Evolutionary conservation across 2,329 filamentous ascomycete species (phyloP).

Genomic region (Fusarium caatingaense): DNA sequence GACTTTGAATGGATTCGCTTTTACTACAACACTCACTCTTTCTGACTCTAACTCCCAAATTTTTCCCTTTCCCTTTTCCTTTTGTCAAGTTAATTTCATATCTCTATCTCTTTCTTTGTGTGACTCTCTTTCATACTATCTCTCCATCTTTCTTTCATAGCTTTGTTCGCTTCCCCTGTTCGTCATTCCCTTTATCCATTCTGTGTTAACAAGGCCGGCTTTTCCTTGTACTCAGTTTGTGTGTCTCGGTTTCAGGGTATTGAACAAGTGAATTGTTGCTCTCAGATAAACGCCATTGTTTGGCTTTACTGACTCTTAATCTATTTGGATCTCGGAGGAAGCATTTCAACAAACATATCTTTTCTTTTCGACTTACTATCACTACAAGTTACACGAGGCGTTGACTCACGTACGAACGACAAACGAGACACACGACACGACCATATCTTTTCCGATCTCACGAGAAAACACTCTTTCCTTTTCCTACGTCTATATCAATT

Average conservation of each 20-base stretch:
- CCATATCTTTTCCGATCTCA: slow-evolving; percentile 16
- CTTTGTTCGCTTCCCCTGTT: slow-evolving; percentile 22
- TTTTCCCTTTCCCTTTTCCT: slow-evolving; percentile 26
- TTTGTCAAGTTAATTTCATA: slow-evolving; percentile 25
- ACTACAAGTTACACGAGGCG: slow-evolving; percentile 18
- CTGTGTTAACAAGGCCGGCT: slow-evolving; percentile 20
- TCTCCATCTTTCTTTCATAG: slow-evolving; percentile 26
- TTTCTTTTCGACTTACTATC: slow-evolving; percentile 10
- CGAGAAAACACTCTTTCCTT: slow-evolving; percentile 10
- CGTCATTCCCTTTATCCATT: slow-evolving; percentile 24
- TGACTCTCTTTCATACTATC: slow-evolving; percentile 24
- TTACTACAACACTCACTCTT: slow-evolving; percentile 12
- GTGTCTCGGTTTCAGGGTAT: slow-evolving; percentile 13
- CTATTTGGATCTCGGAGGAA: slow-evolving; percentile 11
- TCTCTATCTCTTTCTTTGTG: slow-evolving; percentile 22
- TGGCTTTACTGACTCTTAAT: slow-evolving; percentile 28
- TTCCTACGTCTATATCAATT: slow-evolving; percentile 1
- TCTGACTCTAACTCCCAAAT: slow-evolving; percentile 13
- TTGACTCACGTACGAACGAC: slow-evolving; percentile 24
- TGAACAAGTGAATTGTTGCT: slow-evolving; percentile 30
- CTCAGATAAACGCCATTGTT: not conserved
- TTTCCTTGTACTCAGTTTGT: slow-evolving; percentile 20
- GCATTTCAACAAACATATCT: slow-evolving; percentile 13
- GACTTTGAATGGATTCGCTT: slow-evolving; percentile 22
- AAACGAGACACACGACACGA: slow-evolving; percentile 20